Conservation (phyloP, 129 eudicot genomes). For the Deinandra increscens region DNA sequence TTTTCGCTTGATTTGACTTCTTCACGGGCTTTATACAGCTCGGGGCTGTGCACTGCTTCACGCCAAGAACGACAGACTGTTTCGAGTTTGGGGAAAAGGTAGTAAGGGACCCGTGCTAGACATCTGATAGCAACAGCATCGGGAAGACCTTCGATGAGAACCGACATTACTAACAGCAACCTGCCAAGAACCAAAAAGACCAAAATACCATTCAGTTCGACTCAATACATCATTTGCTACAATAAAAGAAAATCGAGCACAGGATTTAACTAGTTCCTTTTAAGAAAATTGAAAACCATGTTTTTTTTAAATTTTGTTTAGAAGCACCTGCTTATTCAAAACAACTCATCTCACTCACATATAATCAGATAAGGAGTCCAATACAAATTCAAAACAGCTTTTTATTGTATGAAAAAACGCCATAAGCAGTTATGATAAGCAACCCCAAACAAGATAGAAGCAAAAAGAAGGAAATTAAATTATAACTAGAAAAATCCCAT, state of each 20-base stretch:
- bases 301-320: no score
- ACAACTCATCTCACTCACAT: conserved; percentile 6
- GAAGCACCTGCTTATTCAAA: neutral
- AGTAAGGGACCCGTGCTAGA: conserved; percentile 89
- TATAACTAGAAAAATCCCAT: no score
- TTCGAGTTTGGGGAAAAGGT: conserved; percentile 71
- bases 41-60: conserved; percentile 69
- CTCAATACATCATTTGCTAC: neutral
- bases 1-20: conserved; percentile 68
- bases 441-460: neutral
- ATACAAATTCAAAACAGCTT: neutral
- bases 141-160: conserved; percentile 87
- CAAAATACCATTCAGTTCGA: conserved; percentile 12
- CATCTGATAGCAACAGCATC: conserved; percentile 94
- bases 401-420: neutral
- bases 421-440: neutral
- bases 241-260: neutral
- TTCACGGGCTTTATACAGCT: conserved; percentile 75
- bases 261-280: no score
- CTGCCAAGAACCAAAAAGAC: conserved; percentile 15
- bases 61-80: conserved; percentile 86
- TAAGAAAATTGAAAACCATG: no score
- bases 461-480: neutral
- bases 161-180: conserved; percentile 52
- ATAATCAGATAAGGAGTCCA: neutral